Conservation (phyloP, 768 basidiomycete genomes). For the Rhizopogon vulgaris region DNA sequence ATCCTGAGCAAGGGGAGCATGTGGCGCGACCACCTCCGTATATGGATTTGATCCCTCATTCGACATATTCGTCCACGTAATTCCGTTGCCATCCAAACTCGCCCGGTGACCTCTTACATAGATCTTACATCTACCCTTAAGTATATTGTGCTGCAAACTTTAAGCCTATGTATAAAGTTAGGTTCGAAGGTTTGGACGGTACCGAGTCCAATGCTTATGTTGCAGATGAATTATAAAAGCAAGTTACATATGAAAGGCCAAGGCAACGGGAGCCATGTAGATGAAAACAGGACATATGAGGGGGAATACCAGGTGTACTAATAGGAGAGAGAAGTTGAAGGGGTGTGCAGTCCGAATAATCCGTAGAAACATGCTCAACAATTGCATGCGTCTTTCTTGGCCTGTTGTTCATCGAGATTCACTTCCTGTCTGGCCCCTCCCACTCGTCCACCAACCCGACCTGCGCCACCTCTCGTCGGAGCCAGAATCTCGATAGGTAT, state of each 20-base stretch:
- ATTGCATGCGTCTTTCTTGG: constrained; percentile 77
- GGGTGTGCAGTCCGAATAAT: constrained; percentile 4
- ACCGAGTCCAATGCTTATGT: constrained; percentile 5
- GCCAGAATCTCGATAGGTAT: constrained; percentile 93
- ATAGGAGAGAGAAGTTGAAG: constrained; percentile 9
- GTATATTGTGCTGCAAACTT: background rate
- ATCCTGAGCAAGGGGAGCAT: constrained; percentile 42
- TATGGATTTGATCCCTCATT: constrained; percentile 37
- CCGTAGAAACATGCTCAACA: constrained; percentile 44
- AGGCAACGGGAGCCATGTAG: constrained; percentile 18
- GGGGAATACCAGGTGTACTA: background rate
- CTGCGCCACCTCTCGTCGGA: constrained; percentile 64
- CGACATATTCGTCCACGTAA: constrained; percentile 7
- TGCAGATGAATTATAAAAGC: constrained; percentile 19
- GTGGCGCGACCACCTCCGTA: constrained; percentile 58
- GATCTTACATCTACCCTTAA: background rate
- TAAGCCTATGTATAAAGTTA: constrained; percentile 1
- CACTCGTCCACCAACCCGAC: constrained; percentile 53
- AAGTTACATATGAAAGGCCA: constrained; percentile 20
- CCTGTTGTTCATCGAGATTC: constrained; percentile 60
- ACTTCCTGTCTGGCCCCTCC: constrained; percentile 50
- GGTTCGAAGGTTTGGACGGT: background rate
- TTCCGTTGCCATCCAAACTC: background rate
- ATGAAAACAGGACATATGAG: constrained; percentile 14
- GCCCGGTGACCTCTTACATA: background rate